These are phyloP conservation scores for Neurospora hispaniola DNA, from an alignment of 495 filamentous ascomycete genomes.

Conservation along the genomic window DNA sequence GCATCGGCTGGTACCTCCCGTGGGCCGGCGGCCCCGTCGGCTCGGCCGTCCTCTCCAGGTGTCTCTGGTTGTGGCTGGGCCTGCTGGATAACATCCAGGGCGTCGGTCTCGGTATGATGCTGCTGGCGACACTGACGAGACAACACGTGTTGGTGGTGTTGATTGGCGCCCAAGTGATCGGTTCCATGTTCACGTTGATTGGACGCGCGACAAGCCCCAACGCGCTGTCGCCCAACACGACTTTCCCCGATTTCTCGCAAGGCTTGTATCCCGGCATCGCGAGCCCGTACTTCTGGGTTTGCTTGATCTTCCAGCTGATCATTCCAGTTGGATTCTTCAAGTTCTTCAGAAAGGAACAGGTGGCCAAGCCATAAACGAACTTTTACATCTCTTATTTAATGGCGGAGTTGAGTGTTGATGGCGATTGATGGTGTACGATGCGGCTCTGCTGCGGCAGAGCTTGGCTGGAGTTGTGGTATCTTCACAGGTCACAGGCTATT, in stretches of 20 bases:
- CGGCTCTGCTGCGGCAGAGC: background rate
- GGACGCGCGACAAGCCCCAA: constrained; percentile 49
- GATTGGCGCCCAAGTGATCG: constrained; percentile 46
- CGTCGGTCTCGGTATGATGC: constrained; percentile 53
- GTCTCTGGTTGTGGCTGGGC: constrained; percentile 57
- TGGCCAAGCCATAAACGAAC: constrained; percentile 46
- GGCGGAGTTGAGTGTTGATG: background rate
- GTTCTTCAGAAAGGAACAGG: constrained; percentile 65
- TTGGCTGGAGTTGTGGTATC: background rate
- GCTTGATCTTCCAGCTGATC: constrained; percentile 46
- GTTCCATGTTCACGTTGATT: constrained; percentile 45
- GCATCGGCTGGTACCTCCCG: constrained; percentile 48
- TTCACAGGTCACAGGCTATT: background rate
- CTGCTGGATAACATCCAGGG: constrained; percentile 52
- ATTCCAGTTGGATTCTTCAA: constrained; percentile 57
- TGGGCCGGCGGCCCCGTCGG: constrained; percentile 42
- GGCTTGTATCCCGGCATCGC: constrained; percentile 35
- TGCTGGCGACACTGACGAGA: constrained; percentile 51
- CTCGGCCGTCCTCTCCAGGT: constrained; percentile 42
- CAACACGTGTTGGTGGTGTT: constrained; percentile 48
- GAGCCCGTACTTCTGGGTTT: constrained; percentile 58
- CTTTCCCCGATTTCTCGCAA: constrained; percentile 50
- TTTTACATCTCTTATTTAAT: background rate
- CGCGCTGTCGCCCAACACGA: constrained; percentile 47
- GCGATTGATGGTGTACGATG: background rate